phyloP scores from a whole-genome alignment of 352 stramenopile species.

The Pythium graminicola region DNA sequence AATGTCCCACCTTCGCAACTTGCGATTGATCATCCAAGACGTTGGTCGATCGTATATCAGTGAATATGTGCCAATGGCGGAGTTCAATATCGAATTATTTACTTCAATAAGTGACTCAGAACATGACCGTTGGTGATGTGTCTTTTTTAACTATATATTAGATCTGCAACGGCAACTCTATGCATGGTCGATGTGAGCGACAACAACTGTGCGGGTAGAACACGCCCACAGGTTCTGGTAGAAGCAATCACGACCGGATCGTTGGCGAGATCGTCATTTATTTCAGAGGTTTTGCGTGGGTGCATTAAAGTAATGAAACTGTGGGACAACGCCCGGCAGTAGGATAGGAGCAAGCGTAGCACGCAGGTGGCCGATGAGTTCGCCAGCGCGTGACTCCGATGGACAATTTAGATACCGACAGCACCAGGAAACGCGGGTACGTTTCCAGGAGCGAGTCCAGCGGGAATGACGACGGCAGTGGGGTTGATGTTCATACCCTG shows the following conservation, averaged over 20 bases:
- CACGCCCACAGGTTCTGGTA: background rate
- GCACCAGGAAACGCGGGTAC: conserved; percentile 26
- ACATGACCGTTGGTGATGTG: too few relatives aligned
- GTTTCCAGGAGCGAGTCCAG: conserved; percentile 25
- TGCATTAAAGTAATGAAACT: conserved; percentile 29
- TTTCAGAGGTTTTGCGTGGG: conserved; percentile 28
- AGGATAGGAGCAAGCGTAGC: conserved; percentile 23
- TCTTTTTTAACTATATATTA: too few relatives aligned
- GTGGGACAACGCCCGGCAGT: conserved; percentile 20
- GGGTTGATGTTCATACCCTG: conserved; percentile 25
- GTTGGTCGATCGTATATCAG: background rate
- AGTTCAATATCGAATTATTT: too few relatives aligned
- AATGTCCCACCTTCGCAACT: background rate
- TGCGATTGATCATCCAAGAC: too few relatives aligned
- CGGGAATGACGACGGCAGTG: conserved; percentile 24
- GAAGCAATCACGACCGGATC: background rate
- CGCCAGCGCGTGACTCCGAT: conserved; percentile 26
- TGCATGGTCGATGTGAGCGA: too few relatives aligned
- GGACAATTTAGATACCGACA: conserved; percentile 28
- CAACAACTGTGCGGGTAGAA: too few relatives aligned
- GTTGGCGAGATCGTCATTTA: too few relatives aligned
- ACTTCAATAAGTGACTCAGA: too few relatives aligned
- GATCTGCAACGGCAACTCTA: too few relatives aligned
- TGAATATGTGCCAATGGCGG: too few relatives aligned
- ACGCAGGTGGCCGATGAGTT: conserved; percentile 27